A percentile compares a stretch with the other conserved stretches of the same genome.
Evolutionary conservation across 2,329 filamentous ascomycete genomes (phyloP).

Genomic region (Botrytis elliptica): DNA sequence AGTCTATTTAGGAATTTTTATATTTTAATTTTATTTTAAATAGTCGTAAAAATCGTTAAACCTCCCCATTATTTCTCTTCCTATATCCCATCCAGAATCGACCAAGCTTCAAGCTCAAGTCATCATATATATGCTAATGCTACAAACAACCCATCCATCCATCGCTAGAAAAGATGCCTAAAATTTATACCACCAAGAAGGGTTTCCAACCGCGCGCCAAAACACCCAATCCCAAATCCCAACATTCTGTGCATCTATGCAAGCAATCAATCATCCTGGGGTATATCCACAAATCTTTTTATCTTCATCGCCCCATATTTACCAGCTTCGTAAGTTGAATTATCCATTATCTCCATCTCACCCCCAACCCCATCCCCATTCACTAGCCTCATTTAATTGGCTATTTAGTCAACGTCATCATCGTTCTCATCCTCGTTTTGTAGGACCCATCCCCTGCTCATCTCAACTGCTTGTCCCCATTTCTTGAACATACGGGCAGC

Average conservation of each 20-base stretch:
- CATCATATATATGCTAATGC: constrained; percentile 10
- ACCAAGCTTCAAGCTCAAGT: constrained; percentile 13
- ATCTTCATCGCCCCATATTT: constrained; percentile 11
- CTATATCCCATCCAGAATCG: neutral
- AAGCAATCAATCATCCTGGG: constrained; percentile 12
- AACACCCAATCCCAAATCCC: constrained; percentile 6
- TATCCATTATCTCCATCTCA: constrained; percentile 1
- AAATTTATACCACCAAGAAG: neutral
- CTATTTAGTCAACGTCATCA: constrained; percentile 13
- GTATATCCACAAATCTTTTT: constrained; percentile 8
- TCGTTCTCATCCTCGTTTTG: constrained; percentile 20
- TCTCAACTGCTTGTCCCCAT: constrained; percentile 75
- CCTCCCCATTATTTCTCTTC: neutral
- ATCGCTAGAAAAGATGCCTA: neutral
- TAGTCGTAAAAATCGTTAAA: constrained; percentile 7
- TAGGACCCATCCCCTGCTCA: constrained; percentile 68
- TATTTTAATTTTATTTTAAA: constrained; percentile 2
- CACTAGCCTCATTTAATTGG: neutral
- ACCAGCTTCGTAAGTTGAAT: neutral
- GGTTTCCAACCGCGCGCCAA: constrained; percentile 13
- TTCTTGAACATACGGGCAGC: constrained; percentile 62
- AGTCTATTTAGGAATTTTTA: neutral
- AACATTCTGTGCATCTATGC: constrained; percentile 2
- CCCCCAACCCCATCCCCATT: neutral
- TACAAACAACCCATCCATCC: neutral